phyloP scores from a whole-genome alignment of 2,329 filamentous ascomycete genomes.

The Chalaropsis thielavioides region DNA sequence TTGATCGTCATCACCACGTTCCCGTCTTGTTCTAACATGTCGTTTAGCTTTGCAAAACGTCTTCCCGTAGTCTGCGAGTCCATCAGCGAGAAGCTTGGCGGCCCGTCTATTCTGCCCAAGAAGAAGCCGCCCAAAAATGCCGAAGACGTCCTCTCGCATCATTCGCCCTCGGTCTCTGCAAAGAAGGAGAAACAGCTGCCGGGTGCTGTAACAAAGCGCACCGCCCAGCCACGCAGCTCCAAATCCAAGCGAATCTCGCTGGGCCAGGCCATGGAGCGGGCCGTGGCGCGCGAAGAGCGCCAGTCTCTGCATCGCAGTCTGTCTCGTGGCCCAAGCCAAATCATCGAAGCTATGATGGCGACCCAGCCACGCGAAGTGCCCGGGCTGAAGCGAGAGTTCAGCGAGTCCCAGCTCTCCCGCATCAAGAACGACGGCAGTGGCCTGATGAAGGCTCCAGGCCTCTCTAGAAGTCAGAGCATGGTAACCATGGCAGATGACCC shows the following conservation, averaged over 20 bases:
- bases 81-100: constrained; percentile 63
- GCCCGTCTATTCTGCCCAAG: constrained; percentile 41
- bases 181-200: constrained; percentile 35
- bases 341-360: constrained; percentile 52
- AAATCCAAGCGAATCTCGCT: constrained; percentile 38
- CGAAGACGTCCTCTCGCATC: constrained; percentile 32
- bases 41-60: constrained; percentile 53
- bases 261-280: constrained; percentile 21
- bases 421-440: constrained; percentile 26
- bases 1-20: background rate
- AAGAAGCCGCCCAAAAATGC: background rate
- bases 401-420: constrained; percentile 41
- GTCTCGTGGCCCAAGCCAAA: constrained; percentile 41
- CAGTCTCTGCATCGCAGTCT: constrained; percentile 31
- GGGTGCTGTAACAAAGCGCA: constrained; percentile 37
- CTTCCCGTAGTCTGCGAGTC: constrained; percentile 56
- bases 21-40: constrained; percentile 24
- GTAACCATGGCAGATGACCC: constrained; percentile 35
- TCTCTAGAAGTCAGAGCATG: constrained; percentile 33
- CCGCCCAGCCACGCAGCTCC: constrained; percentile 44
- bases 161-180: constrained; percentile 26
- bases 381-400: constrained; percentile 52
- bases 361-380: constrained; percentile 47
- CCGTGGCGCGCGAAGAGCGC: constrained; percentile 12
- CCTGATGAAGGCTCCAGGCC: constrained; percentile 28